phyloP scores from a whole-genome alignment of 2,329 filamentous ascomycete genomes.

The Xylariomycetidae sp. region DNA sequence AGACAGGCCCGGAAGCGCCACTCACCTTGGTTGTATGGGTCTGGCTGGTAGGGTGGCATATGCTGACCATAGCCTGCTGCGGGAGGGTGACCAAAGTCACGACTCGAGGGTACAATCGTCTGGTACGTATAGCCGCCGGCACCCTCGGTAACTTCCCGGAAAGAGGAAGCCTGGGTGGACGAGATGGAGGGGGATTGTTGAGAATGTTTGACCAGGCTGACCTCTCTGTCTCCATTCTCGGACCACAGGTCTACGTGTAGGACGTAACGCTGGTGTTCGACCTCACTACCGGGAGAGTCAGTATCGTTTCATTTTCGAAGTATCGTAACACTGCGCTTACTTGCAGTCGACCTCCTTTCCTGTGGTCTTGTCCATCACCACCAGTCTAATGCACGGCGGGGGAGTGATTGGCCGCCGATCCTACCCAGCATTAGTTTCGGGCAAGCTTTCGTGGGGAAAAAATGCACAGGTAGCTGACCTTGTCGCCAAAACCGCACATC shows the following conservation, averaged over 20 bases:
- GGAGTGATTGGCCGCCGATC: constrained; percentile 94
- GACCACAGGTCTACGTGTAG: constrained; percentile 62
- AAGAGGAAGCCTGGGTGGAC: constrained; percentile 73
- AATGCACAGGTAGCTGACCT: constrained; percentile 49
- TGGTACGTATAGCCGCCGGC: constrained; percentile 23
- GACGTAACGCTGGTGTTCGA: constrained; percentile 27
- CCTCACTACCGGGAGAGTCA: constrained; percentile 13
- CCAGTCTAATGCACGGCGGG: constrained; percentile 80
- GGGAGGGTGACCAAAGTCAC: constrained; percentile 21
- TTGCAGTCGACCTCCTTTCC: constrained; percentile 79
- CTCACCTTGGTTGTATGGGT: constrained; percentile 24
- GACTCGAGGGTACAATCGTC: constrained; percentile 22
- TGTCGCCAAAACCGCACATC: constrained; percentile 99
- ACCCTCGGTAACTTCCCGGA: constrained; percentile 33
- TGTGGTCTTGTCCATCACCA: constrained; percentile 68
- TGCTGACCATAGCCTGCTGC: constrained; percentile 19
- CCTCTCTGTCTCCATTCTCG: constrained; percentile 57
- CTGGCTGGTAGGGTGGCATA: constrained; percentile 21
- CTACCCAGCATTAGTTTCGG: constrained; percentile 36
- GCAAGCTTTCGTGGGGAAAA: constrained; percentile 5
- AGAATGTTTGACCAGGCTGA: constrained; percentile 59
- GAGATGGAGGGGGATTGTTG: constrained; percentile 71
- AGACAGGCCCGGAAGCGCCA: background rate
- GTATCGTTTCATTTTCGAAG: background rate
- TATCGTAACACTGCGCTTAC: constrained; percentile 42